Base-by-base conservation (phyloP, 2,329 filamentous ascomycete species). In the Cercospora sp. region DNA sequence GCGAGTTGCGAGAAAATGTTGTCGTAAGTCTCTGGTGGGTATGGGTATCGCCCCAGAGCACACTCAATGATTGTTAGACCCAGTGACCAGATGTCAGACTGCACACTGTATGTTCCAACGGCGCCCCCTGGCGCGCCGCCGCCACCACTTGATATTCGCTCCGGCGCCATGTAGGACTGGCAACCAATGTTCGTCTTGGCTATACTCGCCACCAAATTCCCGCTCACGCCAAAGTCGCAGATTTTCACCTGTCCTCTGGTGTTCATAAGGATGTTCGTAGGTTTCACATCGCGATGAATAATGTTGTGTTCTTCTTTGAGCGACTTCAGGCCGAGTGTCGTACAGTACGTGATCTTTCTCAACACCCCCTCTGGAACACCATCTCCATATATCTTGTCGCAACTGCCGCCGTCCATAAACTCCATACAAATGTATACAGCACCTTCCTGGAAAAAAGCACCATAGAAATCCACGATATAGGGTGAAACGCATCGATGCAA, bases 391-490 rank as follows among this genome's bases (percentile, higher is more conserved):
- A 99, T 82, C 80, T 97, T 97, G 84, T 99, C 95, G 77, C 98
- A 94, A 43, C 94, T 98, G 7, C 95, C 95, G 58, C 95, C 95
- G 78, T 99, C 94, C 95, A 99, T 99, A 81, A 93, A 97, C 81
- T 99, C 95, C 79, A 99, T 97, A 81, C 95, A 99, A 80, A 99
- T 98, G 80, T 99, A 99, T 1, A 99, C 95, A 0, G 95, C 95
- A 30, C 95, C 94, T 82, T 99, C 95, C 78, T 99, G 95, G 85
- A 97, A 99, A 79, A 99, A 99, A 5, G 95, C 95, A 0, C 95
- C 95, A 79, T 98, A 99, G 76, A 99, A 99, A 78, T 99, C 94
- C 79, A 99, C 95, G 74, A 99, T 98, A 80, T 94, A 97, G 0
- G 95, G 94, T 1, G 93, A 97, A 3, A 95, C 85, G 77, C 95